Evolutionary conservation across 2,329 filamentous ascomycete species (phyloP).

Genomic region (Amesomyces nigricolor): DNA sequence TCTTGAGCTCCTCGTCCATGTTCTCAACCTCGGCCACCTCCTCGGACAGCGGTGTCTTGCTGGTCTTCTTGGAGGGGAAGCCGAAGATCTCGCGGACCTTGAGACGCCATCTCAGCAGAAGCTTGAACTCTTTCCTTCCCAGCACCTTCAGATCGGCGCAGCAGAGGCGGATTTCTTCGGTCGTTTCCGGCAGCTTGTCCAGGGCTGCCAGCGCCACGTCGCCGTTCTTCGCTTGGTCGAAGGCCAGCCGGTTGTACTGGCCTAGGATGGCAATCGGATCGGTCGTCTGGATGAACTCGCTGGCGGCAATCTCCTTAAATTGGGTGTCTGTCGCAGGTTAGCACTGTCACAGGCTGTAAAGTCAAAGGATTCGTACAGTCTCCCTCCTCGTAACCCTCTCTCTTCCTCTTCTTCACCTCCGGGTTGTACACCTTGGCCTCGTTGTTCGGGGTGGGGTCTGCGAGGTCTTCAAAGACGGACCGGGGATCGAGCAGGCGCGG

Average conservation of each 20-base stretch:
- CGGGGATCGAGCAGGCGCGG: conserved; percentile 86
- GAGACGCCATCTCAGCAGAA: conserved; percentile 81
- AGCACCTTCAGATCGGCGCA: conserved; percentile 84
- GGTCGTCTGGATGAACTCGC: conserved; percentile 86
- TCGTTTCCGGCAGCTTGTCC: conserved; percentile 80
- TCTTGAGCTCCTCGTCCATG: conserved; percentile 91
- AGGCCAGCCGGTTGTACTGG: conserved; percentile 74
- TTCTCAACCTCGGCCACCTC: conserved; percentile 77
- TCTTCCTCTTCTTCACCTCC: conserved; percentile 93
- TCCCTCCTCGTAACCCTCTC: conserved; percentile 95
- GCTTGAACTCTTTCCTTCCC: conserved; percentile 90
- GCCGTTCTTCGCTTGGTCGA: conserved; percentile 71
- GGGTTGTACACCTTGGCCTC: conserved; percentile 98
- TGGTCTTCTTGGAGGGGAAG: conserved; percentile 67
- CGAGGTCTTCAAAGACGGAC: conserved; percentile 87
- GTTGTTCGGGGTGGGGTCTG: conserved; percentile 81
- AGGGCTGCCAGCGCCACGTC: conserved; percentile 84
- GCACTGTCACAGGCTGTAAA: background rate
- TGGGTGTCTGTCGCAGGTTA: conserved; percentile 51
- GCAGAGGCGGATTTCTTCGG: conserved; percentile 69
- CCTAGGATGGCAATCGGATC: conserved; percentile 93
- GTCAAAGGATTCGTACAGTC: conserved; percentile 49
- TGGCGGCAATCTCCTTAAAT: conserved; percentile 82
- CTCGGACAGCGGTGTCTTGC: conserved; percentile 46
- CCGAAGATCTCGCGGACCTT: conserved; percentile 88